Conservation (phyloP, 352 stramenopile genomes). For the Pythium phragmiticola region DNA sequence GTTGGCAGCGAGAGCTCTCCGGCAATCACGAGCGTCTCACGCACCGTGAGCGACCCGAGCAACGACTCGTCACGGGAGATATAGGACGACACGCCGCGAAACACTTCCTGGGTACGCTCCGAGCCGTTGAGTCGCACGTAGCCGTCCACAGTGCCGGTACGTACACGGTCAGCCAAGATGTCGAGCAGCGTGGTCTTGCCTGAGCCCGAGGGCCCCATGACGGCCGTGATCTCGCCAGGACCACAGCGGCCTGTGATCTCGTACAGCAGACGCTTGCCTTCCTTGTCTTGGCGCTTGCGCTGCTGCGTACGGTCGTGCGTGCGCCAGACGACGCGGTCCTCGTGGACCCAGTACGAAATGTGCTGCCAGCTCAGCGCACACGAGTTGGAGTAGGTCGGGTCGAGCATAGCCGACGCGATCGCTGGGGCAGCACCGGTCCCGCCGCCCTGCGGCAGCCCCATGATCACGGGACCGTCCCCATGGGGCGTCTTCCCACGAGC, state of each 20-base stretch:
- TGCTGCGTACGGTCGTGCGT: conserved; percentile 9
- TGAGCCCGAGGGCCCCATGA: conserved; percentile 38
- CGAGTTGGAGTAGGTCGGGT: conserved; percentile 23
- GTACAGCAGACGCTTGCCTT: conserved; percentile 31
- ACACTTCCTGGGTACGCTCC: conserved; percentile 22
- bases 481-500: not conserved
- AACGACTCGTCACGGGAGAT: conserved; percentile 52
- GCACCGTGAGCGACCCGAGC: conserved; percentile 61
- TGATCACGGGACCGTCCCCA: conserved; percentile 3
- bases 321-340: conserved; percentile 22
- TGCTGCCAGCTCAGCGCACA: conserved; percentile 36
- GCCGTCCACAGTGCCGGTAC: conserved; percentile 41
- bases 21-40: conserved; percentile 65
- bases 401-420: conserved; percentile 20
- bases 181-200: conserved; percentile 47
- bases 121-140: conserved; percentile 45
- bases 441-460: not conserved
- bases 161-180: conserved; percentile 55
- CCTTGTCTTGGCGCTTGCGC: conserved; percentile 14
- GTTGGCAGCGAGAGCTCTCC: conserved; percentile 53
- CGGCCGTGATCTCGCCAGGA: conserved; percentile 38
- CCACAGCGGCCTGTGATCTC: conserved; percentile 38
- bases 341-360: conserved; percentile 30
- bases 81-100: conserved; percentile 32
- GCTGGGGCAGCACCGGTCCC: not conserved